Evolutionary conservation across 805 yeast genomes (phyloP), one percentile per base, ranked within the genome.

Genomic region (Candida qinlingensis): DNA sequence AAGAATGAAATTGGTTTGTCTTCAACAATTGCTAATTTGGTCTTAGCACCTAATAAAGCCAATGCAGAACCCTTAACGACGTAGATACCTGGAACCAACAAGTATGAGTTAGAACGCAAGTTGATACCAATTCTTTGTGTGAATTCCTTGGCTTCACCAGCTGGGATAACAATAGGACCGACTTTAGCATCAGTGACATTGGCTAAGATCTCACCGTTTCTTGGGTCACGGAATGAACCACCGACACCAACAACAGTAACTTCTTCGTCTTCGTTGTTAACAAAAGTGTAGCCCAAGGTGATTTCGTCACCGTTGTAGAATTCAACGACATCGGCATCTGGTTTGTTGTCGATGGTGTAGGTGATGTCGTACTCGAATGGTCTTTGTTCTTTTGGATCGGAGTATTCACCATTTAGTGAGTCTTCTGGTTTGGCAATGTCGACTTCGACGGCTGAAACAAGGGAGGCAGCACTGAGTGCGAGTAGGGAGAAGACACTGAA

Each of bases 1-100:
- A 84, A 81, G 46, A 83, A 54, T 0, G 95, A 83, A 57, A 90
- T 70, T 48, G 83, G 76, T 36, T 76, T 77, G 58, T 89, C 96
- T 9, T 66, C 66, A 48, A 90, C 77, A 26, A 71, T 64, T 41
- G 86, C 69, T 50, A 82, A 67, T 59, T 80, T 82, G 44, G 80
- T 76, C 59, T 77, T 72, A 29, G 85, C 75, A 45, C 80, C 80
- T 38, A 85, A 70, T 54, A 72, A 69, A 67, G 79, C 75, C 56
- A 81, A 62, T 44, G 75, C 66, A 7, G 77, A 76, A 34, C 76
- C 69, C 58, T 70, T 72, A 31, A 74, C 69, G 41, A 82, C 72
- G 62, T 74, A 82, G 39, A 85, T 60, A 35, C 75, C 71, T 28
- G 95, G 94, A 36, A 76, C 71, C 54, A 87, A 63, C 53, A 77